These are phyloP conservation scores for Plicaturopsis crispa DNA, from an alignment of 768 basidiomycete genomes.

Conservation along the genomic window DNA sequence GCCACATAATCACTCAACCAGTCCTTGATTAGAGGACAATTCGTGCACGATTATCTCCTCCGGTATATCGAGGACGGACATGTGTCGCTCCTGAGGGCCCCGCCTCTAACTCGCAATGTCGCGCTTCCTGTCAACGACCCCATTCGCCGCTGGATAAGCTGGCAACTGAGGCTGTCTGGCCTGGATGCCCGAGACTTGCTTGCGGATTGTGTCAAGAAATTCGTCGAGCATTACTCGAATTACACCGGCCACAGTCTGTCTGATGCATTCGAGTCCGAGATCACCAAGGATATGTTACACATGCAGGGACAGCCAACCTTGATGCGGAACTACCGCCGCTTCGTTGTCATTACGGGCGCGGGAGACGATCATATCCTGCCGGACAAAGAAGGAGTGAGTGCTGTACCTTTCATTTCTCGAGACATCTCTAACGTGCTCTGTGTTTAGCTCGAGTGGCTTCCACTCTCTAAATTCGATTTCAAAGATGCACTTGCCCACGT, in stretches of 20 bases:
- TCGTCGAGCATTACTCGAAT: conserved; percentile 28
- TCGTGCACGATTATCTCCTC: conserved; percentile 33
- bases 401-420: conserved; percentile 1
- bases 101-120: conserved; percentile 24
- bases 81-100: conserved; percentile 45
- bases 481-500: conserved; percentile 44
- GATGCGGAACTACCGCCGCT: conserved; percentile 57
- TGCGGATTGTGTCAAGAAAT: conserved; percentile 32
- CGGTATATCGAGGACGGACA: conserved; percentile 47
- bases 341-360: conserved; percentile 44
- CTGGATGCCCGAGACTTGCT: conserved; percentile 34
- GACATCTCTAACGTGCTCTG: conserved; percentile 1
- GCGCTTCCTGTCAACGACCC: conserved; percentile 10
- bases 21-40: conserved; percentile 30
- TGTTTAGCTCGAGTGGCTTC: conserved; percentile 57
- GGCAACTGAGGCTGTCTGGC: conserved; percentile 22
- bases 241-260: conserved; percentile 25
- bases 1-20: too few species aligned
- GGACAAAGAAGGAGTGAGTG: conserved; percentile 42
- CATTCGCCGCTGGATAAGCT: conserved; percentile 28
- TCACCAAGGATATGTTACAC: conserved; percentile 37
- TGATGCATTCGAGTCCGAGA: conserved; percentile 32
- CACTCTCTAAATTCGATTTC: conserved; percentile 42
- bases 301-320: conserved; percentile 61
- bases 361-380: conserved; percentile 18